phyloP scores from a whole-genome alignment of 2,329 filamentous ascomycete species.

The Scolecobasidium constrictum region DNA sequence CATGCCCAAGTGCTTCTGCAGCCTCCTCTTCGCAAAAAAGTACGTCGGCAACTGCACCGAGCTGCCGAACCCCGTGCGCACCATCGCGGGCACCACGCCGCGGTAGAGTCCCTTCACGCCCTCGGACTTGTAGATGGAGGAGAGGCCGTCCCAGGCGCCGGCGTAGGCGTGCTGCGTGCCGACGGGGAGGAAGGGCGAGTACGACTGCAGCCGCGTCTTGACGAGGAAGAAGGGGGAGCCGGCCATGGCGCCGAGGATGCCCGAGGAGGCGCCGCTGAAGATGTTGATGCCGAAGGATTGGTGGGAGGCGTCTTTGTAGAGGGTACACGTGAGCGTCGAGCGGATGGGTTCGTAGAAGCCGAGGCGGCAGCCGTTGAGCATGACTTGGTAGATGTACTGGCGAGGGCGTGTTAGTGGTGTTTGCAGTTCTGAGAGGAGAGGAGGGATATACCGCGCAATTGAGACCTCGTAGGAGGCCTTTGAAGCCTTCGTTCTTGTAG shows the following conservation, averaged over 20 bases:
- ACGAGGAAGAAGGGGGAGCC: conserved; percentile 96
- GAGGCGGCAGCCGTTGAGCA: conserved; percentile 90
- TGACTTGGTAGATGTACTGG: conserved; percentile 86
- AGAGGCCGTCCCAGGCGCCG: conserved; percentile 73
- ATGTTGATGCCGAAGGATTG: conserved; percentile 90
- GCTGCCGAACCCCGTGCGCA: conserved; percentile 89
- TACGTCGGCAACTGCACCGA: conserved; percentile 96
- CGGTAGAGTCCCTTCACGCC: conserved; percentile 77
- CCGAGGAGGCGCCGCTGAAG: conserved; percentile 79
- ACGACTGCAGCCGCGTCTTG: conserved; percentile 93
- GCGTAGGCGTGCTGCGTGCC: conserved; percentile 93
- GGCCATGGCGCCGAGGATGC: conserved; percentile 82
- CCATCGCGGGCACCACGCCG: conserved; percentile 87
- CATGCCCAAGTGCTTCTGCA: conserved; percentile 77
- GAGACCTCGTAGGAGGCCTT: conserved; percentile 78
- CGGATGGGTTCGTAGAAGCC: conserved; percentile 97
- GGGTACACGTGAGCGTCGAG: conserved; percentile 52
- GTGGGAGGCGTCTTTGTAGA: conserved; percentile 61
- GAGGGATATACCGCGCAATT: conserved; percentile 56
- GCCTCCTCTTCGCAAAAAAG: conserved; percentile 86
- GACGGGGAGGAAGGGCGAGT: conserved; percentile 81
- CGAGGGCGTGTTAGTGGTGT: background rate
- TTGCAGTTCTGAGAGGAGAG: background rate
- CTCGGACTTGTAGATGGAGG: conserved; percentile 66
- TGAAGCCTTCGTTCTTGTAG: conserved; percentile 75